Evolutionary conservation across 2,329 filamentous ascomycete species (phyloP).

Genomic region (Phialocephala subalpina): DNA sequence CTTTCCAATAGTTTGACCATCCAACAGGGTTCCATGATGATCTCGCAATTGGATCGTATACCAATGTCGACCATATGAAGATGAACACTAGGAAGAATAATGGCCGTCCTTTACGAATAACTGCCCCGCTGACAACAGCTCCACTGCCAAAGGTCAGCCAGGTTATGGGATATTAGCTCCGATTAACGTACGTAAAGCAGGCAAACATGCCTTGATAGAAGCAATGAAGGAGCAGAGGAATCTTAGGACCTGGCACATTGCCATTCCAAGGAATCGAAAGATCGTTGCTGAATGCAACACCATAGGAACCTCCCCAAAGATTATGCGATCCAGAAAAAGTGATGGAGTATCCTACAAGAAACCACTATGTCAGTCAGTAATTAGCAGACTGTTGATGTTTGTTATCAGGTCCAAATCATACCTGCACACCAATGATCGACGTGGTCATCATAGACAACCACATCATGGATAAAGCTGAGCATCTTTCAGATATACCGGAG

Average conservation of each 20-base stretch:
- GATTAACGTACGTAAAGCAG: slow-evolving; percentile 64
- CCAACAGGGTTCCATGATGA: slow-evolving; percentile 80
- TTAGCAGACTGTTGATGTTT: background rate
- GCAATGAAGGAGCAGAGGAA: slow-evolving; percentile 86
- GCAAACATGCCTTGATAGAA: slow-evolving; percentile 90
- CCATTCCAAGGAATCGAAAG: slow-evolving; percentile 15
- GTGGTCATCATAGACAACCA: slow-evolving; percentile 21
- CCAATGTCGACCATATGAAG: slow-evolving; percentile 74
- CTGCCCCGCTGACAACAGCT: slow-evolving; percentile 55
- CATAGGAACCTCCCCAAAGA: slow-evolving; percentile 10
- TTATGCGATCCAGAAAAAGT: slow-evolving; percentile 9
- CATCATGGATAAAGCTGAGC: slow-evolving; percentile 23
- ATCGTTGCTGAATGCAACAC: slow-evolving; percentile 10
- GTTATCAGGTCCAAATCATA: background rate
- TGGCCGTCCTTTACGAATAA: slow-evolving; percentile 63
- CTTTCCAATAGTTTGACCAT: slow-evolving; percentile 62
- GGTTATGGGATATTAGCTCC: slow-evolving; percentile 26
- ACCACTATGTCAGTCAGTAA: slow-evolving; percentile 8
- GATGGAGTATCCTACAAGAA: slow-evolving; percentile 18
- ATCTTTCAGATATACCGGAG: slow-evolving; percentile 19
- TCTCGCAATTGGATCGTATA: slow-evolving; percentile 76
- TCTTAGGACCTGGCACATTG: slow-evolving; percentile 47
- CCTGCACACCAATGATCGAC: slow-evolving; percentile 17
- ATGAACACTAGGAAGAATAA: slow-evolving; percentile 69
- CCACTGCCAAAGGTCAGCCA: slow-evolving; percentile 44